Evolutionary conservation across 2,329 filamentous ascomycete species (phyloP), one percentile per base, ranked within the genome.

Genomic region (Fusarium dlaminii): DNA sequence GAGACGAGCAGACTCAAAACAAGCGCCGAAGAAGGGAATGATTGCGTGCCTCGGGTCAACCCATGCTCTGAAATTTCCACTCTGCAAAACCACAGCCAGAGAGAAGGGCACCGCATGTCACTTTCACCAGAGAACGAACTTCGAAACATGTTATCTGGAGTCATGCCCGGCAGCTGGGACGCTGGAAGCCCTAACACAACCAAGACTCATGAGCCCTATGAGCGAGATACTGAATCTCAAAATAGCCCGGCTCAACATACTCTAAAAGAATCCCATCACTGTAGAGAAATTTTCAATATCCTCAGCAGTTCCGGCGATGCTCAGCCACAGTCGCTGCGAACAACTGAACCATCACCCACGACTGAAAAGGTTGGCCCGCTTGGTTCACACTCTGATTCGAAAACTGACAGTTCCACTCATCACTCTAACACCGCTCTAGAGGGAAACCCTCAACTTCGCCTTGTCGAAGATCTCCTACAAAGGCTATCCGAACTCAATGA

Each of bases 401-500:
- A 70, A 24, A 72, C 56, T 9, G 52, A 64, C n/a, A 63, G 63
- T 52, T 60, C 66, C 34, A 39, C 63, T 30, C 60, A 65, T 14
- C 65, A 51, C 32, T 62, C 66, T n/a, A 48, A 68, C 13, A 68
- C 68, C 36, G 22, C 68, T 20, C 61, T 63, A 4, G 72, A 77
- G 49, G 72, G 77, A 32, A 73, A 63, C 30, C 18, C 27, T 18
- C 66, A 57, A 12, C 61, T 79, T 29, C 72, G 71, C 18, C 73
- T 78, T 37, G 57, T 79, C 15, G 70, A 76, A 5, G 71, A 73
- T 20, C 72, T 81, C 42, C 63, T 59, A 42, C 66, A 59, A 57
- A 75, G 74, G 40, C 52, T 73, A 3, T 63, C 58, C 34, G 39
- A 51, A n/a, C 72, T 78, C 34, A 67, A 51, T 15, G 74, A 69